A percentile compares a stretch with the other conserved stretches of the same genome.
phyloP scores from a whole-genome alignment of 192 early-diverging fungal species.

The Coemansia sp. region DNA sequence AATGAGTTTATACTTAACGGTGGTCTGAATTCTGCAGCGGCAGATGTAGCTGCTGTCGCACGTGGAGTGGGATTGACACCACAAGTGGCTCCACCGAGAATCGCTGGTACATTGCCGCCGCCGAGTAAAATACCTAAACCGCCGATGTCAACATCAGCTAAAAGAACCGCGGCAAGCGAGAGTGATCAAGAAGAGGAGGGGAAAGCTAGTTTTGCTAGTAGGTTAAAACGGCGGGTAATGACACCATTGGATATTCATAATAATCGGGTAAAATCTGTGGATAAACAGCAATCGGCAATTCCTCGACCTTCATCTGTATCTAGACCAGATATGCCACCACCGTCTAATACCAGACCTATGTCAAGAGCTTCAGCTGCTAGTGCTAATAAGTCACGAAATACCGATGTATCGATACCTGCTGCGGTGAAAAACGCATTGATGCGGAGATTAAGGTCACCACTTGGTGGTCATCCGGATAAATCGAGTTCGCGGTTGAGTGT shows the following conservation, averaged over 20 bases:
- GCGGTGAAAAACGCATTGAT: conserved; percentile 40
- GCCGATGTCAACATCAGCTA: background rate
- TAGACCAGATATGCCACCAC: conserved; percentile 45
- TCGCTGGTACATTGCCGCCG: background rate
- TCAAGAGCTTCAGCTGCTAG: background rate
- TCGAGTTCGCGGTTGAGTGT: conserved; percentile 28
- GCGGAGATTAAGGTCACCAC: conserved; percentile 37
- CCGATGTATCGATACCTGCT: conserved; percentile 6
- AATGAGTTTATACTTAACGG: conserved; percentile 23
- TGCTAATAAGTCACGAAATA: background rate
- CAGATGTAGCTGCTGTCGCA: background rate
- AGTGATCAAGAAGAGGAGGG: background rate
- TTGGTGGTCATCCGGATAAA: conserved; percentile 27
- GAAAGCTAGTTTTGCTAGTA: background rate
- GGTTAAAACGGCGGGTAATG: background rate
- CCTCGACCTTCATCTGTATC: background rate
- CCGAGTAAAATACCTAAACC: background rate
- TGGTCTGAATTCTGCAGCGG: background rate
- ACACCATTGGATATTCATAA: background rate
- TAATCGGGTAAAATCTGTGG: background rate
- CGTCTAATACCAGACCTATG: conserved; percentile 15
- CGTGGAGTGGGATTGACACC: background rate
- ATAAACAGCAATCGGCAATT: background rate
- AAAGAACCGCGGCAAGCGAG: background rate
- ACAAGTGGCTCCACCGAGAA: background rate